These are phyloP conservation scores for Dittrichia graveolens DNA, from an alignment of 129 eudicot species.

Conservation along the genomic window DNA sequence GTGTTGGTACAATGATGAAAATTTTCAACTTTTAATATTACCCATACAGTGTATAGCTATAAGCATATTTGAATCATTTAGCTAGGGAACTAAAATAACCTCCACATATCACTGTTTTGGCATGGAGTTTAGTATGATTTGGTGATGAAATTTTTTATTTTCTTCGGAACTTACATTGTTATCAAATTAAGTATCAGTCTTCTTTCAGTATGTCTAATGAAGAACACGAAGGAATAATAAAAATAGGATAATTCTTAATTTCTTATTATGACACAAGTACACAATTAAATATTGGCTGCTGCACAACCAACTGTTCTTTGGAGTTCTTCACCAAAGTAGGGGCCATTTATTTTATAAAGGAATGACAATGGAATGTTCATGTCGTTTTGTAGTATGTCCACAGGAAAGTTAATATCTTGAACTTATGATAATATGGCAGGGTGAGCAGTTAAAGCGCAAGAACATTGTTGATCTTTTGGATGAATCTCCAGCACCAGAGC, in stretches of 20 bases:
- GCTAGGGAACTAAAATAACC: neutral
- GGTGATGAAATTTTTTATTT: neutral
- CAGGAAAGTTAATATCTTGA: neutral
- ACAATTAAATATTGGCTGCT: neutral
- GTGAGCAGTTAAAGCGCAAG: slow-evolving; percentile 81
- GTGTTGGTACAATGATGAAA: neutral
- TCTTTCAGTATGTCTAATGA: no score
- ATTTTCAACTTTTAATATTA: neutral
- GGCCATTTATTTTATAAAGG: neutral
- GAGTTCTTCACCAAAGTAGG: no score
- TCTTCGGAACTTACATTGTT: neutral
- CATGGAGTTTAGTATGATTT: slow-evolving; percentile 1
- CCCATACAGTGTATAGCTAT: neutral
- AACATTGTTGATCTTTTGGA: slow-evolving; percentile 43
- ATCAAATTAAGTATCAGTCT: neutral
- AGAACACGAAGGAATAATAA: no score
- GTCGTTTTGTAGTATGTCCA: neutral
- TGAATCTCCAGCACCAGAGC: slow-evolving; percentile 50
- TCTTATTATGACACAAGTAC: no score
- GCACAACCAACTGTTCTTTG: neutral
- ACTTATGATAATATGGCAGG: slow-evolving; percentile 46
- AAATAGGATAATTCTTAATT: no score
- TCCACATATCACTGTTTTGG: neutral
- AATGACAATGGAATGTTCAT: neutral
- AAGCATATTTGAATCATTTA: neutral